phyloP scores from a whole-genome alignment of 805 yeast genomes.

The Candida dajiaensis region DNA sequence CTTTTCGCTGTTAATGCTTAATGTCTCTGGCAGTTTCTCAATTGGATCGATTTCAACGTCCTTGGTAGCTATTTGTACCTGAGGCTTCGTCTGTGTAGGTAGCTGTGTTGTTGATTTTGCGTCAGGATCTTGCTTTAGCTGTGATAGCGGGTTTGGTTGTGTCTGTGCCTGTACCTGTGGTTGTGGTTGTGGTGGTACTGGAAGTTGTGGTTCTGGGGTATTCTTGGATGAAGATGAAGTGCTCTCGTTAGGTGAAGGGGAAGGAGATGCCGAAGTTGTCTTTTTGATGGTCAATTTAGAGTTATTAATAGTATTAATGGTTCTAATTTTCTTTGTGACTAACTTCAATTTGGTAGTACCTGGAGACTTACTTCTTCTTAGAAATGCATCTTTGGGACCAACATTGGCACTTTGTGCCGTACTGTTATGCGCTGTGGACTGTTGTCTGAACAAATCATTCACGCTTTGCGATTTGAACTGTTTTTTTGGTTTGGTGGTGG shows the following conservation, averaged over 20 bases:
- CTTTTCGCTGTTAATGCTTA: constrained; percentile 3
- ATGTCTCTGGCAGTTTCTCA: constrained; percentile 4
- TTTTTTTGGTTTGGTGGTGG: constrained; percentile 19
- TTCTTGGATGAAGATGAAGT: neutral
- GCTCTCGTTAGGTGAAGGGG: neutral
- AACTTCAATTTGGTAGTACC: constrained; percentile 19
- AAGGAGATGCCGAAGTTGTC: neutral
- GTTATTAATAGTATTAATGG: constrained; percentile 3
- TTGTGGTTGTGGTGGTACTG: neutral
- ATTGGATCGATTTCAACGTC: constrained; percentile 3
- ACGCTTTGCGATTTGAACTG: constrained; percentile 26
- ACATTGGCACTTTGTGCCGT: neutral
- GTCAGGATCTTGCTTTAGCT: neutral
- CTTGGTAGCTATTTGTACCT: neutral
- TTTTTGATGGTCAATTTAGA: neutral
- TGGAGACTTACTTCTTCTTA: constrained; percentile 10
- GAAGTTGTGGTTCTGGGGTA: neutral
- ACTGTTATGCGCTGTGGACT: constrained; percentile 4
- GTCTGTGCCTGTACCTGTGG: neutral
- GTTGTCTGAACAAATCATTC: constrained; percentile 22
- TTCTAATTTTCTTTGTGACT: constrained; percentile 12
- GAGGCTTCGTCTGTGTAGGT: neutral
- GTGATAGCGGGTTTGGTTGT: neutral
- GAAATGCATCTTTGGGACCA: neutral
- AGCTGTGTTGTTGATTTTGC: neutral